phyloP scores from a whole-genome alignment of 768 basidiomycete genomes.

The Xanthoconium stramineum region DNA sequence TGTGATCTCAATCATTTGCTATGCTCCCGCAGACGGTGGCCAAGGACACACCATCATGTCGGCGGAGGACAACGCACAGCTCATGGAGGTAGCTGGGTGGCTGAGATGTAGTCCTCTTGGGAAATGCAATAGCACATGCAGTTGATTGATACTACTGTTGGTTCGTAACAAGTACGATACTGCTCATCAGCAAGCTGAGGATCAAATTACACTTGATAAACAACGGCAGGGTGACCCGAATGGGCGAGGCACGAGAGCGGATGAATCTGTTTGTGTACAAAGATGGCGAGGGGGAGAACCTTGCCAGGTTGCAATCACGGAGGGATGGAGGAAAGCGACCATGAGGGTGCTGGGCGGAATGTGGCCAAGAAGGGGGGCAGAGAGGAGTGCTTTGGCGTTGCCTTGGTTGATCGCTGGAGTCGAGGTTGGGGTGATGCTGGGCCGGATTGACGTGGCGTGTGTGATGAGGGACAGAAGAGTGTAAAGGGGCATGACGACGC shows the following conservation, averaged over 20 bases:
- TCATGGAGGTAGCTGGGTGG: too few relatives aligned
- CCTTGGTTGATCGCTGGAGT: constrained; percentile 38
- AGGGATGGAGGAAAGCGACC: constrained; percentile 39
- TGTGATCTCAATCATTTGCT: too few relatives aligned
- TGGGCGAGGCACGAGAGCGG: constrained; percentile 12
- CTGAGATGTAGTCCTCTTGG: too few relatives aligned
- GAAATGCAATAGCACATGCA: too few relatives aligned
- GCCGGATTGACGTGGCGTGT: constrained; percentile 31
- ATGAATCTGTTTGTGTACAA: constrained; percentile 39
- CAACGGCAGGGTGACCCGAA: constrained; percentile 23
- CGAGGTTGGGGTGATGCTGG: background rate
- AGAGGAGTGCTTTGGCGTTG: constrained; percentile 52
- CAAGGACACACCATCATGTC: too few relatives aligned
- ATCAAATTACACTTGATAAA: constrained; percentile 52
- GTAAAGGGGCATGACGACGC: constrained; percentile 45
- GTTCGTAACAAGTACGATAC: too few relatives aligned
- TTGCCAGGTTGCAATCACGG: constrained; percentile 54
- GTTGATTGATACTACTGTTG: too few relatives aligned
- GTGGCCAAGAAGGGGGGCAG: constrained; percentile 43
- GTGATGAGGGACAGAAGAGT: constrained; percentile 45
- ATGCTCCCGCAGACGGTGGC: too few relatives aligned
- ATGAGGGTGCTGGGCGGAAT: constrained; percentile 47
- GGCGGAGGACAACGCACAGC: too few relatives aligned
- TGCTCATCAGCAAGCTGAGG: constrained; percentile 27
- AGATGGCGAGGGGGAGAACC: constrained; percentile 49